Percentiles rank a stretch among this genome's conserved stretches.
Conservation (phyloP, 371 early-diverging fungal species). For the Mucor circinelloides region DNA sequence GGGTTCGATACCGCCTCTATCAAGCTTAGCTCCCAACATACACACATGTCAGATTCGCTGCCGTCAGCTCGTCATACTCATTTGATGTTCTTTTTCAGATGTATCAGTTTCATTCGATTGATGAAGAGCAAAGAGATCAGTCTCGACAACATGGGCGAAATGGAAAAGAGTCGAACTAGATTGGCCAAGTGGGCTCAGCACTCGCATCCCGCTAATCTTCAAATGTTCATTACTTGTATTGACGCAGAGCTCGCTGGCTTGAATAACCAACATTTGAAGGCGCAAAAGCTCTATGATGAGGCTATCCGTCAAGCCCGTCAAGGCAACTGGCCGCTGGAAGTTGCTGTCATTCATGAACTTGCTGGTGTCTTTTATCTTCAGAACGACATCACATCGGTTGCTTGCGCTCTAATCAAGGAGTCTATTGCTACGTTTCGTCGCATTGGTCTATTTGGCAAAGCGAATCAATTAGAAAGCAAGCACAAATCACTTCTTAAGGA, state of each 20-base stretch:
- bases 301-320: constrained; percentile 42
- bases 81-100: constrained; percentile 43
- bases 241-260: constrained; percentile 50
- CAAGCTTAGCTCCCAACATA: constrained; percentile 32
- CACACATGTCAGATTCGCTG: constrained; percentile 28
- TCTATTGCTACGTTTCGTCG: constrained; percentile 36
- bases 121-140: constrained; percentile 12
- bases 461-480: constrained; percentile 23
- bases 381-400: constrained; percentile 31
- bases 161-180: constrained; percentile 19
- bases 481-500: constrained; percentile 8
- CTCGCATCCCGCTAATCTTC: constrained; percentile 34
- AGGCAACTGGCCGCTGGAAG: constrained; percentile 41
- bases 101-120: constrained; percentile 37
- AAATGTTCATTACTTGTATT: constrained; percentile 37
- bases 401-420: constrained; percentile 34
- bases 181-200: constrained; percentile 41
- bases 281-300: constrained; percentile 38
- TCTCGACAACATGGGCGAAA: constrained; percentile 4
- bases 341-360: constrained; percentile 39
- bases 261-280: constrained; percentile 17
- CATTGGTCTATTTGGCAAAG: constrained; percentile 44
- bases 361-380: constrained; percentile 43
- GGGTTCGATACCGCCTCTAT: constrained; percentile 34
- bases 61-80: constrained; percentile 45